A percentile compares a stretch with the other conserved stretches of the same genome.
Evolutionary conservation across 306 rosid species (phyloP).

Genomic region (Prunus salicina): DNA sequence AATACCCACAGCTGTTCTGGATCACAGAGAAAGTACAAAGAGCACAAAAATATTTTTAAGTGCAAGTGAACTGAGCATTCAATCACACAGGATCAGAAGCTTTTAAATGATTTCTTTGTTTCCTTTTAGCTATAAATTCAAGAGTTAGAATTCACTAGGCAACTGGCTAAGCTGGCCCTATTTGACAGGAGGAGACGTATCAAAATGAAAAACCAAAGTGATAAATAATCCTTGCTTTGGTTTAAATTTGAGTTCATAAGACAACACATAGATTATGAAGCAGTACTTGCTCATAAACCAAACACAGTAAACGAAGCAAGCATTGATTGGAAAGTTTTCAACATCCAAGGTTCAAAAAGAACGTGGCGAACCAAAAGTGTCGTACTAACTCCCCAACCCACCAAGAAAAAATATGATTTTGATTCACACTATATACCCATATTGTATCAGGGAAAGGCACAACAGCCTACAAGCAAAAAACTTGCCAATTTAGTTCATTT

Average conservation of each 20-base stretch:
- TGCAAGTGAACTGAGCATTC: slow-evolving; percentile 16
- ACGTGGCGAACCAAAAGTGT: neutral
- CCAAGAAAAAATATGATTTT: neutral
- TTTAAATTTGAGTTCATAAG: neutral
- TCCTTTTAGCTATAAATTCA: neutral
- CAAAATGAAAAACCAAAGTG: neutral
- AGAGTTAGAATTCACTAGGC: neutral
- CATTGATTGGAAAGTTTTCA: neutral
- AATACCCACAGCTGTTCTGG: slow-evolving; percentile 93
- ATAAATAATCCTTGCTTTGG: neutral
- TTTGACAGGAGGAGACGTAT: neutral
- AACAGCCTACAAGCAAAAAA: neutral
- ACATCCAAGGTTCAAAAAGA: neutral
- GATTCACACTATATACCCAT: neutral
- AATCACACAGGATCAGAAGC: neutral
- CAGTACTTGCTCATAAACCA: neutral
- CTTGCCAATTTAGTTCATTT: neutral
- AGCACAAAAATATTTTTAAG: slow-evolving; percentile 6
- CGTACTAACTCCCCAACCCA: neutral
- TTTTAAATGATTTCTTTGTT: neutral
- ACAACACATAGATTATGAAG: neutral
- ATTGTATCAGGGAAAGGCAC: neutral
- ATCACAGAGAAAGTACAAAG: slow-evolving; percentile 26
- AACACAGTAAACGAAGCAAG: neutral
- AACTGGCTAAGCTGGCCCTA: neutral